These are phyloP conservation scores for Penicillium fuscoglaucum DNA, from an alignment of 2,329 filamentous ascomycete genomes.

Conservation along the genomic window DNA sequence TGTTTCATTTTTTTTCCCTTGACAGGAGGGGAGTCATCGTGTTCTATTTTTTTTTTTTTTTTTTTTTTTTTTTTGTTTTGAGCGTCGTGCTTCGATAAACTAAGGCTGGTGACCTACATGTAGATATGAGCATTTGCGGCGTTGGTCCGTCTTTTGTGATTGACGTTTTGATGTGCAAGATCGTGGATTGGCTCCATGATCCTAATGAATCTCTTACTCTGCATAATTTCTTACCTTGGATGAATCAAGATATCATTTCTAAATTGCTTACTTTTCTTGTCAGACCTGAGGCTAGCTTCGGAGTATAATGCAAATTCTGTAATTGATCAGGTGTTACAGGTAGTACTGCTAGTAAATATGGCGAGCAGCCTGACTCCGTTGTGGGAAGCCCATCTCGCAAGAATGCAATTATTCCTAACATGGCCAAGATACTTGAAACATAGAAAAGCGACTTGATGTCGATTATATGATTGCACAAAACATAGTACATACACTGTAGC, in stretches of 20 bases:
- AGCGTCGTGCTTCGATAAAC: slow-evolving; percentile 36
- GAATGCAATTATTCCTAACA: background rate
- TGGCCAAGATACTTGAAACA: slow-evolving; percentile 9
- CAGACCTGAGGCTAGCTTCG: background rate
- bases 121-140: slow-evolving; percentile 46
- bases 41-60: slow-evolving; percentile 30
- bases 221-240: slow-evolving; percentile 3
- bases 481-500: slow-evolving; percentile 29
- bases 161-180: slow-evolving; percentile 22
- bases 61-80: slow-evolving; percentile 24
- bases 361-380: background rate
- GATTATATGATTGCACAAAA: slow-evolving; percentile 26
- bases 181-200: slow-evolving; percentile 25
- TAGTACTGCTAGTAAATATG: background rate
- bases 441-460: slow-evolving; percentile 23
- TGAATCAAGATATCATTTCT: slow-evolving; percentile 7
- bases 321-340: background rate
- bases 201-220: slow-evolving; percentile 25
- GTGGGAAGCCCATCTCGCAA: background rate
- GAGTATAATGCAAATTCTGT: background rate
- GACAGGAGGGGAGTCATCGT: slow-evolving; percentile 22
- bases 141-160: slow-evolving; percentile 31
- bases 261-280: background rate
- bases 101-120: slow-evolving; percentile 39
- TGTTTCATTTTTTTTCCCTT: slow-evolving; percentile 20